Base-by-base conservation (phyloP, 2,329 filamentous ascomycete genomes). In the Alternaria arborescens region DNA sequence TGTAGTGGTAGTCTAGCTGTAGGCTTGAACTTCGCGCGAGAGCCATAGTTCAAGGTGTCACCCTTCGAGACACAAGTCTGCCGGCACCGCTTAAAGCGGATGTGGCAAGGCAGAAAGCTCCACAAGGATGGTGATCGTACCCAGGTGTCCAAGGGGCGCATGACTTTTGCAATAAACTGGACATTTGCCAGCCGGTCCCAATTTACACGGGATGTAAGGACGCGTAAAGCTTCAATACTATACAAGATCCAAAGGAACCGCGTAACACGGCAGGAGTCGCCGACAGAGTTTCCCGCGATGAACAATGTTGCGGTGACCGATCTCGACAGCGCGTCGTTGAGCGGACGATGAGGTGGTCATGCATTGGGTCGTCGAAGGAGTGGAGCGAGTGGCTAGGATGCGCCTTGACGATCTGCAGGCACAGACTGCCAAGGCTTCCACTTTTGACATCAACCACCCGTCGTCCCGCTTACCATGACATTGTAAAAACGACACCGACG, bases 341-440 rank as follows among this genome's bases (percentile, higher is more conserved):
- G 64, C 58, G 41, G 61, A 46, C 52, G 55, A 60, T 64, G 64
- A 63, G 66, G 54, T 68, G 67, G 65, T 67, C 52, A 61, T 69
- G 68, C 68, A 71, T 64, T 66, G 62, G 47, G 46, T 46, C 54
- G 61, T 63, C 59, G 57, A 32, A 56, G 55, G 52, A 64, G 62
- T 64, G 62, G 62, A 70, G 63, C 64, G 47, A 59, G 42, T 69
- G 64, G 66, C 60, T 56, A 57, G 57, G 52, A 58, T 38, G 50
- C 32, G 48, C 11, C 60, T 34, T 41, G 55, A 61, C 52, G 54
- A 70, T 69, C 62, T 73, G 67, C 70, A 65, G 55, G 64, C 58
- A 64, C 71, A 71, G 67, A 55, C 38, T 32, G 66, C 70, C 59
- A 68, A 66, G 64, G 64, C 44, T 38, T 32, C 55, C 58, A 47